Evolutionary conservation across 2,329 filamentous ascomycete species (phyloP), one percentile per base, ranked within the genome.

Genomic region (Penicillium paneum): DNA sequence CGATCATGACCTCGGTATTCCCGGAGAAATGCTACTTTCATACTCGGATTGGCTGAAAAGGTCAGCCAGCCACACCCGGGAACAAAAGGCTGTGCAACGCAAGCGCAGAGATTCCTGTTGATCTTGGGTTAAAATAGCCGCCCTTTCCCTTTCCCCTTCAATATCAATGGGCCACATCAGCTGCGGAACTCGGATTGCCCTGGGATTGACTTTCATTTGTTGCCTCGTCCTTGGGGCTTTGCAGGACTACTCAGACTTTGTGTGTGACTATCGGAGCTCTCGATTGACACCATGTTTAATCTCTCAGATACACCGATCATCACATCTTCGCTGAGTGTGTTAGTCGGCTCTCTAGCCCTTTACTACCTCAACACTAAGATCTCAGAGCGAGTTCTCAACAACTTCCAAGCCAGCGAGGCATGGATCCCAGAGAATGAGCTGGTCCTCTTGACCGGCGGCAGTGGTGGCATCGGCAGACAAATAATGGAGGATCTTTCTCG

Each of bases 381-480:
- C 13, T 24, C 46, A 4, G 28, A 31, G 28, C 13, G 28, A 12
- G 8, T 31, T 1, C 1, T 31, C 1, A 40, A 41, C 17, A 31
- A 24, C 15, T 31, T 49, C 35, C 26, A 41, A 26, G 10, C 28
- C 17, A 49, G 19, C 36, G 42, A 51, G 13, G 10, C 38, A 42
- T 61, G 56, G 59, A 34, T 49, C 31, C 49, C 51, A n/a, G 38
- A 49, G 3, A 48, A 51, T 8, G 62, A 64, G 46, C n/a, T 64
- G 3, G 55, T 61, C 8, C 29, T 64, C 4, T n/a, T 65, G 4
- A 64, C 61, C 5, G 61, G 63, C 1, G 63, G 61, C 17, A 50
- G 56, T 36, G 53, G 62, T 32, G 57, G 61, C 1, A 65, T 64
- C 24, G 62, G 59, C n/a, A 58, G 44, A 43, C 49, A 64, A n/a